Base-by-base conservation (phyloP, 345 rosid species). In the Salix koriyanagi region DNA sequence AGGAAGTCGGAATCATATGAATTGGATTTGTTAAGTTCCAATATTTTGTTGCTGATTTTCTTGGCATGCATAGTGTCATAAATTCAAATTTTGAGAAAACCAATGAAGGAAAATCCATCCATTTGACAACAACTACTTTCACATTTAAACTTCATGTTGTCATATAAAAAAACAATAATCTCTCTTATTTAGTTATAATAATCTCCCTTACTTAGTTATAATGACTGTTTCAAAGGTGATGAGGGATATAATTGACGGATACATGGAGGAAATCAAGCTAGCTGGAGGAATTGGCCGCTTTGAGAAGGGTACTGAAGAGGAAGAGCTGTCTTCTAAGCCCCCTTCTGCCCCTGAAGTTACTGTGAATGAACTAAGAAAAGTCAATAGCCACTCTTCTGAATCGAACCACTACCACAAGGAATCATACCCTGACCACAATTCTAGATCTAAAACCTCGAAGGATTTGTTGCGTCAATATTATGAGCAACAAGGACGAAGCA, bases 261-360 rank as follows among this genome's bases (percentile, higher is more conserved):
- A 84, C 84, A 93, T 90, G 79, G 92, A 88, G 72, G 97, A 91
- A 83, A 87, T 96, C 70, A 93, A 84, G 84, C 82, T 83, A 85
- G 94, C 99, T 21, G 92, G 98, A 70, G 95, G 96, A 21, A 96
- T 96, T 84, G 97, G 99, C 71, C 87, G 88, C 81, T 89, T 92
- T 84, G 96, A 85, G 72, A 90, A 87, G 75, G 87, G 80, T 73
- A 73, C 83, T 61, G 87, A 76, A 73, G 79, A 79, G 74, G 87
- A 83, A 72, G 83, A 71, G 77, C 75, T 77, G 54, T 65, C 79
- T 68, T 75, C 85, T 65, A 77, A 77, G 42, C 46, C 83, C 39
- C 62, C 84, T 26, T 66, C 79, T 75, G 7, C 70, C 39, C 66
- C 76, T 67, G 75, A 78, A 39, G 41, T 37, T 76, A 25, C 54